Evolutionary conservation across 1,284 basidiomycete species (phyloP).

Genomic region (Ganoderma leucocontextum): DNA sequence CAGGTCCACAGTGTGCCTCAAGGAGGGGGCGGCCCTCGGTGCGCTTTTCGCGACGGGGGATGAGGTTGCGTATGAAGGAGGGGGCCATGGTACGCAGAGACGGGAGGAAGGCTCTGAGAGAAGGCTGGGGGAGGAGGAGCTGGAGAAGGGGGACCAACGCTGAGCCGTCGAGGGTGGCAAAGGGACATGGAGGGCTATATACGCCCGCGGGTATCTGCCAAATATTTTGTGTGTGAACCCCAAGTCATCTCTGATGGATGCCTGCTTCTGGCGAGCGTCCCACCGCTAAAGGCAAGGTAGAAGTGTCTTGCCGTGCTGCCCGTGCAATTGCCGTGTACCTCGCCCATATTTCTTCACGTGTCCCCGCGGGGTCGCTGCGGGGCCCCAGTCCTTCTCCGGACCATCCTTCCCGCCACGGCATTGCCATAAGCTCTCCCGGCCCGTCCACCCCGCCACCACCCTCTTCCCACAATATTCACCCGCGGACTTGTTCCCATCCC

Average conservation of each 20-base stretch:
- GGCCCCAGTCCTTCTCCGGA: not conserved
- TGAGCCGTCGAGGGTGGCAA: slow-evolving; percentile 2
- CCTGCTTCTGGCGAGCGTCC: not conserved
- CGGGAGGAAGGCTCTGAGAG: slow-evolving; percentile 8
- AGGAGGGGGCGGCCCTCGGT: slow-evolving; percentile 45
- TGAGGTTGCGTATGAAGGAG: slow-evolving; percentile 42
- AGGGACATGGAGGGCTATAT: slow-evolving; percentile 2
- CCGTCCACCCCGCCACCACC: not conserved
- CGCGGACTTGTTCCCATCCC: not conserved
- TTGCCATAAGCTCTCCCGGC: not conserved
- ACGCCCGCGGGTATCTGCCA: slow-evolving; percentile 1
- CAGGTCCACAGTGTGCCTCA: too few relatives aligned
- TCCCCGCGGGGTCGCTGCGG: slow-evolving; percentile 3
- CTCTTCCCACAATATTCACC: not conserved
- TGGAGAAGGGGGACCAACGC: slow-evolving; percentile 6
- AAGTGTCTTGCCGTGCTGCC: slow-evolving; percentile 3
- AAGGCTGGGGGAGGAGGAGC: slow-evolving; percentile 1
- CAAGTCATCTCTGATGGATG: slow-evolving; percentile 3
- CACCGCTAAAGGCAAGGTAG: not conserved
- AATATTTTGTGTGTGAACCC: not conserved
- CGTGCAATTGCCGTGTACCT: slow-evolving; percentile 5
- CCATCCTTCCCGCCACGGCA: slow-evolving; percentile 1
- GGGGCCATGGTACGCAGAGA: slow-evolving; percentile 39
- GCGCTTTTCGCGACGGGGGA: slow-evolving; percentile 50
- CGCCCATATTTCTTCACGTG: not conserved